Conservation (phyloP, 2,329 filamentous ascomycete genomes). For the Hypoxylon sp. region DNA sequence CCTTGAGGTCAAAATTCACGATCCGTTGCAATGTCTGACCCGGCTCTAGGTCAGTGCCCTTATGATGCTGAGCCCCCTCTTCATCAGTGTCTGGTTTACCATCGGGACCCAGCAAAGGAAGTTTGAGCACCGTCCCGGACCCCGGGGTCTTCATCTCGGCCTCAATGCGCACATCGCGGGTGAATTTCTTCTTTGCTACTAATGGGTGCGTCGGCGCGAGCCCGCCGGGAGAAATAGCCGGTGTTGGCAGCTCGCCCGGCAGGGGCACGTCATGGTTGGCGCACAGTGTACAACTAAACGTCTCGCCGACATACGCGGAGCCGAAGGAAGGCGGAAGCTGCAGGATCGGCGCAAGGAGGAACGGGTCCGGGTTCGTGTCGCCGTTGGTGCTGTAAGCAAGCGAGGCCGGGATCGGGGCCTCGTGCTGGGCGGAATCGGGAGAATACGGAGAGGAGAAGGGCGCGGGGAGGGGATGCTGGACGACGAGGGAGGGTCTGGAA, state of each 20-base stretch:
- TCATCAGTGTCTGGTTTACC: conserved; percentile 19
- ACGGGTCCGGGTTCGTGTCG: conserved; percentile 65
- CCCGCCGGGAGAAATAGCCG: neutral
- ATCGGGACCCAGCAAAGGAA: conserved; percentile 67
- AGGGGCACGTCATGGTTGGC: conserved; percentile 84
- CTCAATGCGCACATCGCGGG: conserved; percentile 83
- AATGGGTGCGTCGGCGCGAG: conserved; percentile 21
- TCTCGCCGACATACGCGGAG: conserved; percentile 94
- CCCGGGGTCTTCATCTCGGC: conserved; percentile 95
- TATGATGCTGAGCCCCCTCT: conserved; percentile 1
- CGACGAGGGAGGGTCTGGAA: conserved; percentile 82
- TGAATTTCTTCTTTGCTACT: conserved; percentile 59
- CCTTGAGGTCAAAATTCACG: conserved; percentile 87
- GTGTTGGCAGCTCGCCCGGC: conserved; percentile 32
- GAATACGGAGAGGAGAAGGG: conserved; percentile 57
- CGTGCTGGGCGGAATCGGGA: conserved; percentile 56
- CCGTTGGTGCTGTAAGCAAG: conserved; percentile 73
- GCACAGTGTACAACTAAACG: conserved; percentile 93
- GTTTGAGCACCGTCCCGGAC: conserved; percentile 69
- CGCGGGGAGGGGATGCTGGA: conserved; percentile 74
- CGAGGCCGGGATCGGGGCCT: conserved; percentile 70
- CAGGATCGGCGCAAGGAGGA: conserved; percentile 74
- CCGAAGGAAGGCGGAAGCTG: conserved; percentile 93
- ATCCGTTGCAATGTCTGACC: conserved; percentile 83
- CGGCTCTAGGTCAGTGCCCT: conserved; percentile 64